phyloP scores from a whole-genome alignment of 306 rosid species.

The Castanopsis chinensis region DNA sequence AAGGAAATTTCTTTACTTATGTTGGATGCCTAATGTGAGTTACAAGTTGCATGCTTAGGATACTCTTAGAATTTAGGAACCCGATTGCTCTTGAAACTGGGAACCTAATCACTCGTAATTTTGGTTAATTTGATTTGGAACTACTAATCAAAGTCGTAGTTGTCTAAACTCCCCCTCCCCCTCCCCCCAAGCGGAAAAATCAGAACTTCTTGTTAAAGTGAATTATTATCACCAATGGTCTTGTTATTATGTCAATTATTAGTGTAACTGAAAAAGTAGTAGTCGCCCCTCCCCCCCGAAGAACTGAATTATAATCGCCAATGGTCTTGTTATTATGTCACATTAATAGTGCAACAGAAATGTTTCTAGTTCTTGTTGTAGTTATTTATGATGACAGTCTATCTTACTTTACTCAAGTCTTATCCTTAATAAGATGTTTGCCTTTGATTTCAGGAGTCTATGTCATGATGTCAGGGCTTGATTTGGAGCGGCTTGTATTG shows the following conservation, averaged over 20 bases:
- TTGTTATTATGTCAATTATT: background rate
- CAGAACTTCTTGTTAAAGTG: background rate
- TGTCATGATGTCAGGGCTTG: constrained; percentile 97
- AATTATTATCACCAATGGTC: background rate
- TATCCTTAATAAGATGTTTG: constrained; percentile 1
- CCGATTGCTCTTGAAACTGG: background rate
- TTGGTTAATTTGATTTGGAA: background rate
- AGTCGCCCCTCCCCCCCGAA: too few species aligned
- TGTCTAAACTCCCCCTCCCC: background rate
- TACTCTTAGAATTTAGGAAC: background rate
- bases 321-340: background rate
- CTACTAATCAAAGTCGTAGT: background rate
- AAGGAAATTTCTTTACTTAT: constrained; percentile 9
- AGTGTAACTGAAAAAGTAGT: background rate
- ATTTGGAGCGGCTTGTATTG: constrained; percentile 93
- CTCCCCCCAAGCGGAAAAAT: too few species aligned
- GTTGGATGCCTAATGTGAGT: background rate
- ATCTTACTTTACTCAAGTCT: background rate
- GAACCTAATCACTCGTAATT: background rate
- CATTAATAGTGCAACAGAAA: background rate
- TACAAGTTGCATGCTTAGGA: background rate
- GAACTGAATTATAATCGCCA: background rate
- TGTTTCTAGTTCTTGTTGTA: background rate
- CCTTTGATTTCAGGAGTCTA: constrained; percentile 72
- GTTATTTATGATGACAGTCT: background rate